Evolutionary conservation across 768 basidiomycete genomes (phyloP), one percentile per base, ranked within the genome.

Genomic region (Kwoniella dejecticola): DNA sequence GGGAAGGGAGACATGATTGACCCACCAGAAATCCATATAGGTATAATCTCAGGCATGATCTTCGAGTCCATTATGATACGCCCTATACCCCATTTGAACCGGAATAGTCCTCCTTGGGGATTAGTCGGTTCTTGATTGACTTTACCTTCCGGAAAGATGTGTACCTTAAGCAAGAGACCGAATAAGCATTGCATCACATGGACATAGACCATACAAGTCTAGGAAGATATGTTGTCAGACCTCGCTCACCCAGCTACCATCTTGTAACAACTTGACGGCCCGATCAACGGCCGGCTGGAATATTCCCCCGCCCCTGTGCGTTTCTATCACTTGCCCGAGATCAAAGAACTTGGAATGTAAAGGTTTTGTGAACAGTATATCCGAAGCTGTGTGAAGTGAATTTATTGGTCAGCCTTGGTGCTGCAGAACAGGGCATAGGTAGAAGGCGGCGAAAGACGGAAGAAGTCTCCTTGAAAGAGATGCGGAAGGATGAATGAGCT

Each of bases 21-120:
- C n/a, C n/a, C 52, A 84, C 88, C 87, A n/a, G 89, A 88, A 12
- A 97, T 81, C 91, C 91, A 98, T 84, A 96, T 89, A 1, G 94
- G 94, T 64, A 98, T 87, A 60, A 96, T 85, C 21, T 86, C 77
- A 2, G 94, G 94, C 44, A 85, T 83, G n/a, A 81, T 70, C 13
- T 81, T 76, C 8, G 83, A 80, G 57, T 87, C 85, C 84, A 87
- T 92, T 44, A 98, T 74, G 31, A 96, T 88, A 24, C 92, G 84
- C 38, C 90, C 90, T 92, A 94, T 81, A 60, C 94, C 94, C 94
- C 94, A 97, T 82, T 94, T 96, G 79, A 96, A 95, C 47, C 90
- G 82, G 6, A 86, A 83, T 52, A 96, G 78, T 6, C 78, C 67
- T 56, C 77, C 64, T 33, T 57, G 61, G 46, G 78, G 66, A 66